phyloP scores from a whole-genome alignment of 352 stramenopile genomes.

The Sclerospora graminicola region DNA sequence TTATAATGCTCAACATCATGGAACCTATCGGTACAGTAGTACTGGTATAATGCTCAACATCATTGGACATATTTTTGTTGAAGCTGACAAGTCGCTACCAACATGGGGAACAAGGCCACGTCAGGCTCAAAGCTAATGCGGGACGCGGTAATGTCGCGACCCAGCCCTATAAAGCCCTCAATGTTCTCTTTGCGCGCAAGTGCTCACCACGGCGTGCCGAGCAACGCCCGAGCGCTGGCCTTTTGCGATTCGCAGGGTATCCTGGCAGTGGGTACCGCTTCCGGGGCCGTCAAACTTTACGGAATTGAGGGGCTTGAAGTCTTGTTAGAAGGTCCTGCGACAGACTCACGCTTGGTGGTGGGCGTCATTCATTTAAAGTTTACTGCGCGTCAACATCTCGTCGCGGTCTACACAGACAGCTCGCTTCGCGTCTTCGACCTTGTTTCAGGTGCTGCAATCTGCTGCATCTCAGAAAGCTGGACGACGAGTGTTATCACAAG shows the following conservation, averaged over 20 bases:
- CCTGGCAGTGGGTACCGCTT: slow-evolving; percentile 52
- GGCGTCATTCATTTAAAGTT: slow-evolving; percentile 52
- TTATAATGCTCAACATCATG: too few species aligned
- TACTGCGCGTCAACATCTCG: slow-evolving; percentile 47
- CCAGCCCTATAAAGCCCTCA: slow-evolving; percentile 23
- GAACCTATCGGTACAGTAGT: too few species aligned
- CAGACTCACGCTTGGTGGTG: slow-evolving; percentile 23
- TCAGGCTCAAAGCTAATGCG: slow-evolving; percentile 30
- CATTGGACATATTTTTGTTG: too few species aligned
- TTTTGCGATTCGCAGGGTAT: slow-evolving; percentile 55
- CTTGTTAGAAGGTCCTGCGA: slow-evolving; percentile 32
- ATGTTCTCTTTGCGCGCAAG: slow-evolving; percentile 40
- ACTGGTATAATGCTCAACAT: too few species aligned
- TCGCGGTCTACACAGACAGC: slow-evolving; percentile 56
- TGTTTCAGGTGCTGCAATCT: slow-evolving; percentile 15
- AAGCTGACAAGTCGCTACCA: too few species aligned
- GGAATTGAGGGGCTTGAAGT: slow-evolving; percentile 50
- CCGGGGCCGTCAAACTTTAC: slow-evolving; percentile 57
- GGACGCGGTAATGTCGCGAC: slow-evolving; percentile 26
- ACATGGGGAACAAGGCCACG: slow-evolving; percentile 64
- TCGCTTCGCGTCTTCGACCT: slow-evolving; percentile 55
- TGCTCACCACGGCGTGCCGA: slow-evolving; percentile 61
- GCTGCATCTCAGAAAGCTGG: slow-evolving; percentile 32
- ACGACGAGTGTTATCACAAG: slow-evolving; percentile 53
- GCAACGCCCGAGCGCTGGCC: slow-evolving; percentile 44